phyloP scores from a whole-genome alignment of 139 green algal species.

The Chlorella vulgaris region DNA sequence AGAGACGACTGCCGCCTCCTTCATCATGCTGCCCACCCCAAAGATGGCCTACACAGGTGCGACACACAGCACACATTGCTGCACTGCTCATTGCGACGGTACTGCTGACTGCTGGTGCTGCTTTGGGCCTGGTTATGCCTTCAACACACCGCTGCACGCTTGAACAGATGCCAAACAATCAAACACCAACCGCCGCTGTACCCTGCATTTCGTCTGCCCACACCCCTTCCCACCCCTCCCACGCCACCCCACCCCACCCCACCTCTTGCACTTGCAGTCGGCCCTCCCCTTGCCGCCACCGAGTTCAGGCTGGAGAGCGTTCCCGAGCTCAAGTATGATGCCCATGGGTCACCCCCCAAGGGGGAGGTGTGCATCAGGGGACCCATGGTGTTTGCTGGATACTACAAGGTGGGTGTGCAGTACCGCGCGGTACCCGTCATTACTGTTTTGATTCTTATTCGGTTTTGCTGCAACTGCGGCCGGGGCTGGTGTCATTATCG shows the following conservation, averaged over 20 bases:
- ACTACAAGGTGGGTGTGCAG: slow-evolving; percentile 69
- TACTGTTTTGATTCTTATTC: background rate
- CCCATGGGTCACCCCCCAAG: slow-evolving; percentile 47
- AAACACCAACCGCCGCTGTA: background rate
- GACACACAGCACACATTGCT: background rate
- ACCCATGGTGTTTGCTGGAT: slow-evolving; percentile 76
- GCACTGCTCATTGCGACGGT: too few relatives aligned
- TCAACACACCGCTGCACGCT: too few relatives aligned
- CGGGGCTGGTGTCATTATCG: background rate
- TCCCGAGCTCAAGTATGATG: slow-evolving; percentile 74
- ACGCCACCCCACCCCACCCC: background rate
- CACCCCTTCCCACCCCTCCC: background rate
- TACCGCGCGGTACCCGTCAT: background rate
- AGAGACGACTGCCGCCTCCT: slow-evolving; percentile 88
- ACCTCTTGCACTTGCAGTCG: slow-evolving; percentile 62
- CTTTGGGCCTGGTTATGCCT: too few relatives aligned
- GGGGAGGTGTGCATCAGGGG: slow-evolving; percentile 87
- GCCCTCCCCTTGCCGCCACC: slow-evolving; percentile 61
- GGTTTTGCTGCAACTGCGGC: background rate
- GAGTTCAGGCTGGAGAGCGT: slow-evolving; percentile 72
- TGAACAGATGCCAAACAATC: too few relatives aligned
- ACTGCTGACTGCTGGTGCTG: too few relatives aligned
- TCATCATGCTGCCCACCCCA: slow-evolving; percentile 65
- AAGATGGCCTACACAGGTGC: slow-evolving; percentile 60
- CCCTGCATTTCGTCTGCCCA: background rate